These are phyloP conservation scores for Coemansia aciculifera DNA, from an alignment of 192 early-diverging fungal species.

Conservation along the genomic window DNA sequence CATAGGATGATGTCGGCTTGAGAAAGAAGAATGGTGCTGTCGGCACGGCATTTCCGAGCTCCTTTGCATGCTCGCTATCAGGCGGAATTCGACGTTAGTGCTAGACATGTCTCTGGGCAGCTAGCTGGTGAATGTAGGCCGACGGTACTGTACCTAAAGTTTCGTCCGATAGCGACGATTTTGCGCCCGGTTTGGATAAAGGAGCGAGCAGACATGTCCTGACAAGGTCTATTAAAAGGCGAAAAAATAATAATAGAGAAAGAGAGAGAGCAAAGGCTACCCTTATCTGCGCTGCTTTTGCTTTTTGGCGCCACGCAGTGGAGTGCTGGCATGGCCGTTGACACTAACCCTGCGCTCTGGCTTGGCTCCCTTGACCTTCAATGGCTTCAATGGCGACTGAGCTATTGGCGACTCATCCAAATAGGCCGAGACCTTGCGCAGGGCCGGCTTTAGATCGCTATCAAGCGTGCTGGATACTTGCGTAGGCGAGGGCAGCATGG, in stretches of 20 bases:
- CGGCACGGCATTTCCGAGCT: conserved; percentile 91
- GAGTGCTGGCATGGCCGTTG: conserved; percentile 19
- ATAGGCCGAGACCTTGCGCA: conserved; percentile 53
- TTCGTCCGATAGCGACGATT: conserved; percentile 92
- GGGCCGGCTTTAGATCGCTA: conserved; percentile 28
- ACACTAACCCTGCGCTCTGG: conserved; percentile 1
- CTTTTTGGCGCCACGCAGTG: conserved; percentile 8
- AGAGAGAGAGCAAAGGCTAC: background rate
- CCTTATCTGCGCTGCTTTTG: conserved; percentile 6
- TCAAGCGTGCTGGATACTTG: conserved; percentile 4
- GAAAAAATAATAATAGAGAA: background rate
- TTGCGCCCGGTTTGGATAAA: conserved; percentile 68
- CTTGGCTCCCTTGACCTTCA: conserved; percentile 7
- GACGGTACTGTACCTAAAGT: conserved; percentile 64
- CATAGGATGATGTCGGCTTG: conserved; percentile 85
- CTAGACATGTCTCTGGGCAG: background rate
- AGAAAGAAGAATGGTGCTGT: conserved; percentile 89
- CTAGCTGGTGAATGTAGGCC: background rate
- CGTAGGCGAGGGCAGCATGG: conserved; percentile 37
- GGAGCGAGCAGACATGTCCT: conserved; percentile 25
- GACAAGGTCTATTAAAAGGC: background rate
- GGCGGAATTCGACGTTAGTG: conserved; percentile 1
- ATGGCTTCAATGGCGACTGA: conserved; percentile 16
- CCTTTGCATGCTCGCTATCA: conserved; percentile 85
- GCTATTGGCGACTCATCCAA: conserved; percentile 3